These are phyloP conservation scores for Fusarium cicatricum DNA, from an alignment of 2,329 filamentous ascomycete species.

Conservation along the genomic window DNA sequence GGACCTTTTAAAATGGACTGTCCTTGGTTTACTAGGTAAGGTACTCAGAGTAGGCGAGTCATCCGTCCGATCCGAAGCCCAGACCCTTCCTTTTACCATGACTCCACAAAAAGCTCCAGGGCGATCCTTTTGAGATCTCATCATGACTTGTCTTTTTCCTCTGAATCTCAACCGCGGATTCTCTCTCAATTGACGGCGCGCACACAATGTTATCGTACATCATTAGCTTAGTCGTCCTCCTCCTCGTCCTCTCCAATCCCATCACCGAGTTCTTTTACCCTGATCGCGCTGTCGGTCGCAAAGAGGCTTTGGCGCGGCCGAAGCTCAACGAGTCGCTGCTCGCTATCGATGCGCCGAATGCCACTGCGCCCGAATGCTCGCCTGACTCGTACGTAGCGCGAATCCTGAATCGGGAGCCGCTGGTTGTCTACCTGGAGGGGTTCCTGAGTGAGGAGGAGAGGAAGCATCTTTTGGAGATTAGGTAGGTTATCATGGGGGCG, in stretches of 20 bases:
- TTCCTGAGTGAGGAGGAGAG: constrained; percentile 58
- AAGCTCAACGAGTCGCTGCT: constrained; percentile 60
- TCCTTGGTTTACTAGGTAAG: no score
- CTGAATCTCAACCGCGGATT: not conserved
- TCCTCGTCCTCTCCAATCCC: constrained; percentile 56
- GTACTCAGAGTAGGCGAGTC: not conserved
- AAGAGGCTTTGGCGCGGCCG: constrained; percentile 50
- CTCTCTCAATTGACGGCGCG: not conserved
- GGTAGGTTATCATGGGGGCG: constrained; percentile 47
- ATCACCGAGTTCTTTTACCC: constrained; percentile 50
- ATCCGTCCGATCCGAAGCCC: constrained; percentile 20
- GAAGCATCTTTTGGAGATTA: constrained; percentile 58
- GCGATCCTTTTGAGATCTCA: constrained; percentile 1
- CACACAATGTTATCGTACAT: constrained; percentile 56
- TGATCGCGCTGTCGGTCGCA: constrained; percentile 18
- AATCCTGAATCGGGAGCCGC: constrained; percentile 57
- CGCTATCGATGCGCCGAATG: constrained; percentile 54
- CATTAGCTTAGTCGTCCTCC: constrained; percentile 51
- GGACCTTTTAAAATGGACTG: not conserved
- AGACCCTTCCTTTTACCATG: constrained; percentile 8
- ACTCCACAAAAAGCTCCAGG: constrained; percentile 8
- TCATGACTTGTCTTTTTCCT: constrained; percentile 5
- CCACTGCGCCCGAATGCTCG: constrained; percentile 48
- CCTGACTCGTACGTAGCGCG: constrained; percentile 56
- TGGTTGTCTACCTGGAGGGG: constrained; percentile 63